Evolutionary conservation across 306 rosid genomes (phyloP).

Genomic region (Dalbergia oliveri): DNA sequence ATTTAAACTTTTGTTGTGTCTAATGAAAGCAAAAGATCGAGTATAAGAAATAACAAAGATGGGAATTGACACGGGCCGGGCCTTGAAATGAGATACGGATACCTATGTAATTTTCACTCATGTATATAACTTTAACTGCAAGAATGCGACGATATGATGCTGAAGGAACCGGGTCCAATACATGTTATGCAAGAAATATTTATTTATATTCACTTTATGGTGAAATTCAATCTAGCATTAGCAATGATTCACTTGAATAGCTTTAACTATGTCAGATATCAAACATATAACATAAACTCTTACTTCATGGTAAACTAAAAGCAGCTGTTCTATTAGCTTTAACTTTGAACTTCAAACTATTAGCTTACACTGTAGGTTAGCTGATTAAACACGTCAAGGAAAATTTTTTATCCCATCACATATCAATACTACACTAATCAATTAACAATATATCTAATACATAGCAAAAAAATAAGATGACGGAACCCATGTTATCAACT

Average conservation of each 20-base stretch:
- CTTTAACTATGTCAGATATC: no score
- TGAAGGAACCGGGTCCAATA: slow-evolving; percentile 2
- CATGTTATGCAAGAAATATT: neutral
- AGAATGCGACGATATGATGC: slow-evolving; percentile 9
- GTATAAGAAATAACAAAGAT: slow-evolving; percentile 15
- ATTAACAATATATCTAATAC: no score
- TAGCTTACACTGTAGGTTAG: neutral
- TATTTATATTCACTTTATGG: no score
- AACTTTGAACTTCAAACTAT: slow-evolving; percentile 25
- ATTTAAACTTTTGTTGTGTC: neutral
- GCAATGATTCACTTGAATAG: no score
- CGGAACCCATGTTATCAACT: no score
- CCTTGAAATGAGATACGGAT: slow-evolving; percentile 5
- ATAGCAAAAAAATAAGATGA: no score
- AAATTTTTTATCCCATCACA: neutral
- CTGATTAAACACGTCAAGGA: slow-evolving; percentile 18
- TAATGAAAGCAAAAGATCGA: slow-evolving; percentile 1
- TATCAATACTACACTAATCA: neutral
- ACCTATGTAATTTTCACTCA: neutral
- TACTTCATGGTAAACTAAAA: slow-evolving; percentile 33
- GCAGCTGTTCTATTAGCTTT: slow-evolving; percentile 15
- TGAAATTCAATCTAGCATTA: no score
- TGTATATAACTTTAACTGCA: slow-evolving; percentile 37
- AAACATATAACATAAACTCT: no score
- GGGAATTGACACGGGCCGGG: neutral